Percentiles rank a stretch among this genome's conserved stretches.
phyloP scores from a whole-genome alignment of 495 filamentous ascomycete species.

The Hypomontagnella monticulosa region DNA sequence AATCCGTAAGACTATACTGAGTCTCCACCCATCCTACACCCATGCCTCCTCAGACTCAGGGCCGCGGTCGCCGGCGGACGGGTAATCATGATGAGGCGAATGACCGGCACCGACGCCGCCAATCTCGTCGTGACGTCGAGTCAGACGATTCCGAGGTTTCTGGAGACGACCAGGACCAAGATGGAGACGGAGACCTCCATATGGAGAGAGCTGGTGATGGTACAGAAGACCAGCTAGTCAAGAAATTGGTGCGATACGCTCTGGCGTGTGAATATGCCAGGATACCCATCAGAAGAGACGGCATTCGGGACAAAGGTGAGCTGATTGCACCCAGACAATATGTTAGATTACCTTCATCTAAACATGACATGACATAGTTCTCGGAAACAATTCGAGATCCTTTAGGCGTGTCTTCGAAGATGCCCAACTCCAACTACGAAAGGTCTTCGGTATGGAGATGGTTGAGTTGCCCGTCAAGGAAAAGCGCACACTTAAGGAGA shows the following conservation, averaged over 20 bases:
- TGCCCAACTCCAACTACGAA: conserved; percentile 71
- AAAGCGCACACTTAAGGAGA: conserved; percentile 78
- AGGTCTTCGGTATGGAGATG: conserved; percentile 86
- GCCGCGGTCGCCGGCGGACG: conserved; percentile 40
- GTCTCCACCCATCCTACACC: neutral
- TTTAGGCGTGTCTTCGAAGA: conserved; percentile 76
- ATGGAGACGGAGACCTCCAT: conserved; percentile 49
- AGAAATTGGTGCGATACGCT: conserved; percentile 91
- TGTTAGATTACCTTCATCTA: neutral
- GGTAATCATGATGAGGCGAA: conserved; percentile 32
- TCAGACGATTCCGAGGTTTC: conserved; percentile 47
- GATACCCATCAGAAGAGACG: conserved; percentile 75
- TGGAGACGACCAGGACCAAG: conserved; percentile 43
- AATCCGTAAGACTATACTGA: neutral
- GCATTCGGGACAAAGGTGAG: conserved; percentile 78
- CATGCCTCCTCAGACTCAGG: conserved; percentile 39
- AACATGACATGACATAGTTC: conserved; percentile 52
- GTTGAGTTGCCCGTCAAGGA: conserved; percentile 81
- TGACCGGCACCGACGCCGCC: conserved; percentile 28
- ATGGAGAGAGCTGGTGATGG: conserved; percentile 44
- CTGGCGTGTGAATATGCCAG: conserved; percentile 89
- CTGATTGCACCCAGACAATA: neutral
- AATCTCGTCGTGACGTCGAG: conserved; percentile 41
- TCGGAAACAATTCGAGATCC: conserved; percentile 62
- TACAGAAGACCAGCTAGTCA: conserved; percentile 74